Conservation (phyloP, 305 asterid genomes). For the Lippia alba region DNA sequence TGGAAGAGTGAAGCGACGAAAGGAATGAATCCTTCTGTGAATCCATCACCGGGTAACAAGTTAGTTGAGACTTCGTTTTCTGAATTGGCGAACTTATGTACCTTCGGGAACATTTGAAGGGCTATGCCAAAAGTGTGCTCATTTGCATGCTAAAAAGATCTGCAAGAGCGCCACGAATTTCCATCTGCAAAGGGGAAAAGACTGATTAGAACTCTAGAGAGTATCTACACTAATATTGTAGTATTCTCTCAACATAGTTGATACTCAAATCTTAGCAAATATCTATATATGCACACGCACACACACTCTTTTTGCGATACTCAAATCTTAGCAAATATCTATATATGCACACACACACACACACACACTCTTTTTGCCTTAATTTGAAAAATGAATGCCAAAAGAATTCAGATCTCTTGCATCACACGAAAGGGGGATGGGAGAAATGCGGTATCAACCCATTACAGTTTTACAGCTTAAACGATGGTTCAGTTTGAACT, state of each 20-base stretch:
- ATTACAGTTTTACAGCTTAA: neutral
- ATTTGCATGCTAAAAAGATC: slow-evolving; percentile 81
- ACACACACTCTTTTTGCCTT: too few species aligned
- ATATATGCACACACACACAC: too few species aligned
- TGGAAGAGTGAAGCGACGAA: neutral
- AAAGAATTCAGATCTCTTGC: neutral
- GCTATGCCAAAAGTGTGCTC: slow-evolving; percentile 57
- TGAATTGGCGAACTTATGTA: slow-evolving; percentile 28
- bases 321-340: neutral
- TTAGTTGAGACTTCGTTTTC: neutral
- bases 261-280: neutral
- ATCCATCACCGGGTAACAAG: slow-evolving; percentile 16
- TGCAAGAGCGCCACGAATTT: slow-evolving; percentile 87
- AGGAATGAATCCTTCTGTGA: slow-evolving; percentile 6
- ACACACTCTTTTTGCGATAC: too few species aligned
- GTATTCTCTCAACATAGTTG: neutral
- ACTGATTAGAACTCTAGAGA: slow-evolving; percentile 12
- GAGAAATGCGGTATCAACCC: neutral
- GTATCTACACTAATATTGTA: neutral
- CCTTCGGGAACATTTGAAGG: slow-evolving; percentile 9
- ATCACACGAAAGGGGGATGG: neutral
- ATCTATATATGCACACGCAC: too few species aligned
- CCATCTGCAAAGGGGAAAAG: slow-evolving; percentile 59
- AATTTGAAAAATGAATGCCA: neutral
- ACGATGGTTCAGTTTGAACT: neutral